Evolutionary conservation across 2,329 filamentous ascomycete genomes (phyloP).

Genomic region (Aureobasidium pullulans): DNA sequence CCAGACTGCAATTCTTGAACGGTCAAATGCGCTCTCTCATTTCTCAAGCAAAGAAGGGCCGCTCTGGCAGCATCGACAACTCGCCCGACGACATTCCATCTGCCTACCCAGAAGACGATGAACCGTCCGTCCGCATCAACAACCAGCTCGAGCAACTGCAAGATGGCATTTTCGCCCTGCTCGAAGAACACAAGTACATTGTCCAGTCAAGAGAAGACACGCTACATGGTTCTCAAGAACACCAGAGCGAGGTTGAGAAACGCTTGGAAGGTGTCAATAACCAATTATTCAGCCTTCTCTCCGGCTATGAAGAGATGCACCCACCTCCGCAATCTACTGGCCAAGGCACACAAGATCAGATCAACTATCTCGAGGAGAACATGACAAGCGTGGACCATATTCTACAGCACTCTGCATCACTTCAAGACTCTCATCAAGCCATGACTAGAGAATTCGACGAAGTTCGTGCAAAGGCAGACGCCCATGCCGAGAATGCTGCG

Average conservation of each 20-base stretch:
- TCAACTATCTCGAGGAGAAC: conserved; percentile 59
- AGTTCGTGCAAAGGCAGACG: conserved; percentile 18
- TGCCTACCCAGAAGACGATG: conserved; percentile 15
- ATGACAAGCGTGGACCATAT: conserved; percentile 35
- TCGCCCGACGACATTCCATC: conserved; percentile 14
- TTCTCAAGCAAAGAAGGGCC: conserved; percentile 11
- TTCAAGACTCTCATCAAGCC: conserved; percentile 21
- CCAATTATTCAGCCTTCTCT: conserved; percentile 46
- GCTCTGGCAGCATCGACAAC: conserved; percentile 9
- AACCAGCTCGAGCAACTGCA: conserved; percentile 17
- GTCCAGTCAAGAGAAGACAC: conserved; percentile 17
- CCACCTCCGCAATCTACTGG: conserved; percentile 52
- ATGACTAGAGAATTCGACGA: conserved; percentile 17
- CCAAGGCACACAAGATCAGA: conserved; percentile 57
- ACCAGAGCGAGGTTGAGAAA: conserved; percentile 31
- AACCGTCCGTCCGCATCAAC: conserved; percentile 13
- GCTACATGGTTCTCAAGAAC: conserved; percentile 17
- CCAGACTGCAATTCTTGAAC: conserved; percentile 26
- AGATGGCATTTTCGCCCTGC: conserved; percentile 13
- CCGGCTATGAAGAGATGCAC: conserved; percentile 40
- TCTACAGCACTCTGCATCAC: conserved; percentile 23
- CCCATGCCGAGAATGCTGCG: conserved; percentile 34
- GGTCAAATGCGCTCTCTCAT: conserved; percentile 22
- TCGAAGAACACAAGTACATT: conserved; percentile 15
- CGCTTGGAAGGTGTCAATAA: conserved; percentile 57